Conservation (phyloP, 2,329 filamentous ascomycete genomes). For the Neopestalotiopsis clavispora region DNA sequence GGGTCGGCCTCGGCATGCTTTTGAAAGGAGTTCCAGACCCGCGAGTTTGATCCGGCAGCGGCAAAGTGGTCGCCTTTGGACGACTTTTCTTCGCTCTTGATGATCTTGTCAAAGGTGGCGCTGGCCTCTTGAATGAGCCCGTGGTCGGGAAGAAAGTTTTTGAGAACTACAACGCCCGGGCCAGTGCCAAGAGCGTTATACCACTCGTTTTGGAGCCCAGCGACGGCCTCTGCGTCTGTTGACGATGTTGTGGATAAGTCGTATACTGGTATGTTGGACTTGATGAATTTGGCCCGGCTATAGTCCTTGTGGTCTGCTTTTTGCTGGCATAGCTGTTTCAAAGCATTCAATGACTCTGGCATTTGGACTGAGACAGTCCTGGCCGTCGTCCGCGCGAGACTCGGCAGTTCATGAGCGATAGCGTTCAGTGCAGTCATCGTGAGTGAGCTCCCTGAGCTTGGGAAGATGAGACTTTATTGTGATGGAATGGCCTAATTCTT, state of each 20-base stretch:
- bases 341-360: constrained; percentile 22
- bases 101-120: constrained; percentile 51
- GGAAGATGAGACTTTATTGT: neutral
- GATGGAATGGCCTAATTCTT: neutral
- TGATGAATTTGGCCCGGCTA: constrained; percentile 19
- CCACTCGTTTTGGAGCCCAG: constrained; percentile 63
- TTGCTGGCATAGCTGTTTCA: constrained; percentile 20
- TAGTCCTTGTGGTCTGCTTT: constrained; percentile 17
- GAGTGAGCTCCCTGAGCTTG: neutral
- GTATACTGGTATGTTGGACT: constrained; percentile 24
- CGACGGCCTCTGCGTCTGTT: constrained; percentile 15
- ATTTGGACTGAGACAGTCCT: constrained; percentile 9
- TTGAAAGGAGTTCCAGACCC: constrained; percentile 70
- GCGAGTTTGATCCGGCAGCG: constrained; percentile 56
- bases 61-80: constrained; percentile 66
- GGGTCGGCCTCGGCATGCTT: constrained; percentile 62
- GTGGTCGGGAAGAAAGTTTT: constrained; percentile 52
- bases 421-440: constrained; percentile 5
- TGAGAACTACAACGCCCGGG: constrained; percentile 64
- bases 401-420: neutral
- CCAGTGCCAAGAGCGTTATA: constrained; percentile 60
- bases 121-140: constrained; percentile 51
- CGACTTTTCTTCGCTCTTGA: constrained; percentile 40
- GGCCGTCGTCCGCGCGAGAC: neutral
- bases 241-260: constrained; percentile 34